Evolutionary conservation across 169 alveolate genomes (phyloP), one percentile per base, ranked within the genome.

Genomic region (Eimeria maxima): DNA sequence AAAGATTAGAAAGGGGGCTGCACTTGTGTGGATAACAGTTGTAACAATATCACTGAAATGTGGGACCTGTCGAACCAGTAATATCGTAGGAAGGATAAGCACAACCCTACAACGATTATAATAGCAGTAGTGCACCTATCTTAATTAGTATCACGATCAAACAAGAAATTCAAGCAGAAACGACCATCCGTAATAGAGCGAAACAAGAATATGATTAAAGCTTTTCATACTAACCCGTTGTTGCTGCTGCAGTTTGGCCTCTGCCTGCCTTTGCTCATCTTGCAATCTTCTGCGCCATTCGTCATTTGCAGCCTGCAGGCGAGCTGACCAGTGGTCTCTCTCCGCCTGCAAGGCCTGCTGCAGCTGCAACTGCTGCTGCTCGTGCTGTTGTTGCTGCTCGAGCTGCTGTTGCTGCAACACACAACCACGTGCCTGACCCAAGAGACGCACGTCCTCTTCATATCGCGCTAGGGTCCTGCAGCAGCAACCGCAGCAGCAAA

Each of bases 381-480:
- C 69, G 27, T 60, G 69, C 69, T 60, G 69, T 24, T 60, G 69
- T 2, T 60, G 69, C 69, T 60, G 69, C 69, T 60, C 69, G 11
- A 60, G 27, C 69, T 18, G 69, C 69, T 60, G 69, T 20, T 60
- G 53, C 69, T 81, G 90, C 47, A 81, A 47, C 90, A 81, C 90
- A n/a, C 71, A 45, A 24, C 90, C 90, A 24, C 90, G 53, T 29
- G 69, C 90, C 57, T 53, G 42, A 33, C 90, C 90, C 90, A 81
- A 47, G 24, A 81, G 90, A 22, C 71, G 47, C 69, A 53, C 90
- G 71, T 81, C 90, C 50, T 81, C 90, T 81, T 81, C 90, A 47
- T 81, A 81, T 16, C 90, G 42, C 24, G 90, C 90, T 65, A 81
- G 71, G 27, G 90, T 81, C 71, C 90, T 81, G 71, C 47, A 81